Percentiles rank a stretch among this genome's conserved stretches.
These are phyloP conservation scores for Ophiostoma tasmaniense DNA, from an alignment of 2,329 filamentous ascomycete genomes.

Conservation along the genomic window DNA sequence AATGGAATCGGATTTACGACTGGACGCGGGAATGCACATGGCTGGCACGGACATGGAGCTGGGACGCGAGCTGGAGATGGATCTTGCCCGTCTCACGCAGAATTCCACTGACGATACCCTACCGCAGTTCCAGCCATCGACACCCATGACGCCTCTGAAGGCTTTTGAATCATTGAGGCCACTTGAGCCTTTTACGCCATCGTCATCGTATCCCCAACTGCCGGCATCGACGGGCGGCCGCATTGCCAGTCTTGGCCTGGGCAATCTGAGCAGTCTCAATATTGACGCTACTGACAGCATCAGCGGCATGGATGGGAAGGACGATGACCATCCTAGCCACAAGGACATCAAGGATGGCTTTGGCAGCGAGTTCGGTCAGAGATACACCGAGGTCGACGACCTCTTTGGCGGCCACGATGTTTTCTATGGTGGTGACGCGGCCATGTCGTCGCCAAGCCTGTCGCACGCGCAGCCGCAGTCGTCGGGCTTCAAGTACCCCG, in stretches of 20 bases:
- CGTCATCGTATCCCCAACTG: not conserved
- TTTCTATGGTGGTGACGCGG: not conserved
- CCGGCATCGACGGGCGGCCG: not conserved
- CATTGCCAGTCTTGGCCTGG: not conserved
- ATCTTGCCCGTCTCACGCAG: not conserved
- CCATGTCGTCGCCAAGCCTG: not conserved
- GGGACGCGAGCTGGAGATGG: not conserved
- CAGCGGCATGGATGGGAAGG: not conserved
- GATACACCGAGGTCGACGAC: not conserved
- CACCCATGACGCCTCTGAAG: not conserved
- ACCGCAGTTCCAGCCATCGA: not conserved
- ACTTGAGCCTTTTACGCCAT: not conserved
- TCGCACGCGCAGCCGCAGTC: not conserved
- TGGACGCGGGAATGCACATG: not conserved
- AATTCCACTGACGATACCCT: not conserved
- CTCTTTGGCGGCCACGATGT: not conserved
- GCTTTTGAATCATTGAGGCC: no score
- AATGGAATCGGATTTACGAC: not conserved
- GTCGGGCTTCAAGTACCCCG: not conserved
- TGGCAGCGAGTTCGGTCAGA: not conserved
- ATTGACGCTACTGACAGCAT: not conserved
- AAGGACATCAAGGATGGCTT: not conserved
- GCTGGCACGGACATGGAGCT: not conserved
- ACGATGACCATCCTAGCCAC: not conserved
- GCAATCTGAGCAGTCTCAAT: not conserved